Evolutionary conservation across 1,284 basidiomycete species (phyloP), one percentile per base, ranked within the genome.

Genomic region (Athelia psychrophila): DNA sequence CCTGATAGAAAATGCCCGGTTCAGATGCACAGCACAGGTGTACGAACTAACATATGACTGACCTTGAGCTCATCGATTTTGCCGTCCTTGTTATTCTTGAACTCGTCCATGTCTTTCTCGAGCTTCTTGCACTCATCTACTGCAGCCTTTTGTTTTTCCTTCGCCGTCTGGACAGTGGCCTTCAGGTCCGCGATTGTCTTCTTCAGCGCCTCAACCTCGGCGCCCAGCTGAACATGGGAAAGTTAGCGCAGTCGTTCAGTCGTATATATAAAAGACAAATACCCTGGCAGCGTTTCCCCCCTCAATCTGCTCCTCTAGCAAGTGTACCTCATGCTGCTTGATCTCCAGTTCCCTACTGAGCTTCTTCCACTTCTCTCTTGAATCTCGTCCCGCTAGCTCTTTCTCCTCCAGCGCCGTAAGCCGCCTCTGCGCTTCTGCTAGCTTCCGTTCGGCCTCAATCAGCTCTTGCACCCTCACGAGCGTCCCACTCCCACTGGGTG

Each of bases 1-100:
- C 80, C 89, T 93, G 64, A 9, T 48, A n/a, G 42, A 30, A 32
- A 38, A 24, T 44, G 6, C 27, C 13, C 27, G 13, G 27, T 30
- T 30, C 27, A 30, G 27, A 13, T 6, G 51, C 8, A 48, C 19
- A 46, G 48, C 2, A 49, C 27, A 18, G 38, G 48, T 24, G 40
- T 18, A 27, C 27, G 13, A 30, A 13, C 27, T 30, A 13, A 44
- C n/a, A 10, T 1, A 32, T 46, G 40, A 59, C 70, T 44, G 50
- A 91, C 93, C 78, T 95, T 96, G 60, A 99, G 83, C 68, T 98
- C 90, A 38, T 91, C 91, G 51, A 95, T 90, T 73, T 99, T 99
- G 46, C 93, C 93, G 52, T 98, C 96, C 69, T 98, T 97, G 76
- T 99, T 95, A 68, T 94, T 88, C 75, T 97, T 95, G 75, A 99